These are phyloP conservation scores for Myriosclerotinia scirpicola DNA, from an alignment of 2,329 filamentous ascomycete species.

Conservation along the genomic window DNA sequence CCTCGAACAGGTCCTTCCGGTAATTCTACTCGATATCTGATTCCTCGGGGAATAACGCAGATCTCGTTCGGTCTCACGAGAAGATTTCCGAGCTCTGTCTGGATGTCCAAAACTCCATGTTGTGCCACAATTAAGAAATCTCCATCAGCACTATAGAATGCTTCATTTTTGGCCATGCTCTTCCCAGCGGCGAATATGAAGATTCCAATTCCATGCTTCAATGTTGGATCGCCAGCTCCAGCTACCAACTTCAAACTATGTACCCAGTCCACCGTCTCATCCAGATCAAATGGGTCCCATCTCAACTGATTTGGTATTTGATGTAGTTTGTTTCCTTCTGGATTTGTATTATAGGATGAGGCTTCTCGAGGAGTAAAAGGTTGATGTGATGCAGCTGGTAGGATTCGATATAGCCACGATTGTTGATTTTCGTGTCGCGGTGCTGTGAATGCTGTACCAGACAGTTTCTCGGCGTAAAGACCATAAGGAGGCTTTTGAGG, in stretches of 20 bases:
- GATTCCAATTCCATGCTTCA: constrained; percentile 78
- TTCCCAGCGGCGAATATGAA: constrained; percentile 77
- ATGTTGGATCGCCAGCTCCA: constrained; percentile 74
- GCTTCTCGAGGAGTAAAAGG: constrained; percentile 48
- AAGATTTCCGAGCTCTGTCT: constrained; percentile 73
- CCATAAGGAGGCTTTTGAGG: constrained; percentile 68
- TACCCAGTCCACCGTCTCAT: constrained; percentile 67
- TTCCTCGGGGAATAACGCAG: constrained; percentile 70
- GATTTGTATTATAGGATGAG: constrained; percentile 47
- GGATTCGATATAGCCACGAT: constrained; percentile 58
- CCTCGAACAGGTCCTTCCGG: constrained; percentile 62
- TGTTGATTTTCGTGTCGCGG: constrained; percentile 57
- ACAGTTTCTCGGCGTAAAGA: constrained; percentile 66
- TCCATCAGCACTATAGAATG: constrained; percentile 83
- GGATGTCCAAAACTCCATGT: constrained; percentile 70
- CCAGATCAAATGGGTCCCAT: constrained; percentile 72
- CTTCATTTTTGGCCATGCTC: constrained; percentile 71
- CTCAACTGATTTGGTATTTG: constrained; percentile 79
- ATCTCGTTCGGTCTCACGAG: constrained; percentile 79
- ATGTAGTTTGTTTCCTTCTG: constrained; percentile 48
- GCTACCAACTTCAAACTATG: constrained; percentile 66
- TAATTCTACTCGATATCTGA: constrained; percentile 72
- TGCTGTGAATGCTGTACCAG: constrained; percentile 58
- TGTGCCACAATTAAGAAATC: constrained; percentile 77
- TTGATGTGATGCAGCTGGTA: constrained; percentile 54